These are phyloP conservation scores for Lasiosphaeriaceae sp. DNA, from an alignment of 495 filamentous ascomycete genomes.

Conservation along the genomic window DNA sequence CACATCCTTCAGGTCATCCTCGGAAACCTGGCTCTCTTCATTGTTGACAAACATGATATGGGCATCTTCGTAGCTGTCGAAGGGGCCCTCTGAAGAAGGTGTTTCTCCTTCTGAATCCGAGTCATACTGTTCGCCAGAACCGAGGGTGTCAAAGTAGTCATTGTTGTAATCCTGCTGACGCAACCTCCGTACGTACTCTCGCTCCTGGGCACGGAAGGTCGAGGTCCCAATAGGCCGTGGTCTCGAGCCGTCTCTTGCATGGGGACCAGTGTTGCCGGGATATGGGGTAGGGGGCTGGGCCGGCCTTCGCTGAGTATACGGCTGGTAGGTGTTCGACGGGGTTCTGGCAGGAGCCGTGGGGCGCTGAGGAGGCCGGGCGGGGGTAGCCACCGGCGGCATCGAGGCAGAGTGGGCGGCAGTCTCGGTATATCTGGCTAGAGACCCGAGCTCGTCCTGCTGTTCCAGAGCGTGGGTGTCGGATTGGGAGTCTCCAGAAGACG, in stretches of 20 bases:
- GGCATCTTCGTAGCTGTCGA: conserved; percentile 86
- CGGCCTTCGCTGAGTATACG: conserved; percentile 36
- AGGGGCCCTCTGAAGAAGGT: conserved; percentile 76
- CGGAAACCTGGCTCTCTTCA: conserved; percentile 79
- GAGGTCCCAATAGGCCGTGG: conserved; percentile 70
- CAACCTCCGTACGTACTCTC: conserved; percentile 46
- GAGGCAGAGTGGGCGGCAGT: conserved; percentile 29
- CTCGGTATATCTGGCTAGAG: conserved; percentile 38
- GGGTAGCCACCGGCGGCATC: conserved; percentile 23
- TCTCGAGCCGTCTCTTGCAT: conserved; percentile 76
- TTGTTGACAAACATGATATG: conserved; percentile 81
- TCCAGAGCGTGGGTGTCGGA: conserved; percentile 45
- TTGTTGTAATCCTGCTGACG: conserved; percentile 58
- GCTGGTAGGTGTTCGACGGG: conserved; percentile 49
- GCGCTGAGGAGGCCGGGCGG: conserved; percentile 30
- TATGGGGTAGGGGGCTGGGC: conserved; percentile 24
- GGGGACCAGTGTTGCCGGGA: conserved; percentile 47
- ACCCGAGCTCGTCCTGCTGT: conserved; percentile 44
- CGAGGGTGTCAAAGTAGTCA: conserved; percentile 74
- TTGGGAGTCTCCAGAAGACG: conserved; percentile 55
- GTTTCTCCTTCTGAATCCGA: conserved; percentile 84
- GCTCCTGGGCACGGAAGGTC: conserved; percentile 53
- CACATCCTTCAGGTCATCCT: conserved; percentile 84
- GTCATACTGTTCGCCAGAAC: conserved; percentile 63
- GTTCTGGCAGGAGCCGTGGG: conserved; percentile 38